A percentile compares a stretch with the other conserved stretches of the same genome.
phyloP scores from a whole-genome alignment of 176 grass and related monocot genomes.

The Urochloa ruziziensis region DNA sequence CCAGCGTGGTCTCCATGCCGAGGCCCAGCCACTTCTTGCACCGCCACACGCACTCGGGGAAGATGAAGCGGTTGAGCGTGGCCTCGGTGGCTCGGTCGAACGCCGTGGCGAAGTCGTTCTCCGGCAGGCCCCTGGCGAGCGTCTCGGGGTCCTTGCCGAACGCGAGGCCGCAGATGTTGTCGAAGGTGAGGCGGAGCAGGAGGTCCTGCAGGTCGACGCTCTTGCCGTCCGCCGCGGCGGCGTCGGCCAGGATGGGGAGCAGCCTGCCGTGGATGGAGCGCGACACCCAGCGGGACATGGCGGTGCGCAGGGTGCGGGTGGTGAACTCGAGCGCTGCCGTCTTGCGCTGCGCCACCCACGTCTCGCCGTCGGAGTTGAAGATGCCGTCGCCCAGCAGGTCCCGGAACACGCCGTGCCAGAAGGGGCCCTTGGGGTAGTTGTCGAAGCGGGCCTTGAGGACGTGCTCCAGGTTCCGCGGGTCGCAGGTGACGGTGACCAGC shows the following conservation, averaged over 20 bases:
- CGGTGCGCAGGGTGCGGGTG: conserved; percentile 77
- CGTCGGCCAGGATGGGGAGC: conserved; percentile 70
- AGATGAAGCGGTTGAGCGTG: conserved; percentile 85
- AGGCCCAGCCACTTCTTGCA: conserved; percentile 75
- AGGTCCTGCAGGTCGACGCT: conserved; percentile 84
- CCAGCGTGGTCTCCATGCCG: conserved; percentile 82
- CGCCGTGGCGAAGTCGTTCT: conserved; percentile 77
- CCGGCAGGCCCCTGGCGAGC: conserved; percentile 63
- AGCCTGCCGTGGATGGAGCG: conserved; percentile 82
- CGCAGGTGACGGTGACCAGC: conserved; percentile 85
- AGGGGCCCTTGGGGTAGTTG: conserved; percentile 98
- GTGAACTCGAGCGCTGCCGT: conserved; percentile 96
- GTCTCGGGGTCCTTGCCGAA: conserved; percentile 98
- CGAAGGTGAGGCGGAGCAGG: conserved; percentile 88
- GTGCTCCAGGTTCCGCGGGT: conserved; percentile 91
- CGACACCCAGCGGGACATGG: conserved; percentile 91
- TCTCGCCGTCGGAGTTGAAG: conserved; percentile 97
- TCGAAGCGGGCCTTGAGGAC: conserved; percentile 91
- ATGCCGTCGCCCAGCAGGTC: conserved; percentile 96
- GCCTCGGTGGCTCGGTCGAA: conserved; percentile 97
- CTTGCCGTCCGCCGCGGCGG: background rate
- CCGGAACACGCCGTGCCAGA: conserved; percentile 86
- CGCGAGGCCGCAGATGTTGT: conserved; percentile 92
- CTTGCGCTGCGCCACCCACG: conserved; percentile 87
- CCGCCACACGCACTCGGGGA: conserved; percentile 82